Evolutionary conservation across 495 filamentous ascomycete genomes (phyloP).

Genomic region (Cladorrhinum samala): DNA sequence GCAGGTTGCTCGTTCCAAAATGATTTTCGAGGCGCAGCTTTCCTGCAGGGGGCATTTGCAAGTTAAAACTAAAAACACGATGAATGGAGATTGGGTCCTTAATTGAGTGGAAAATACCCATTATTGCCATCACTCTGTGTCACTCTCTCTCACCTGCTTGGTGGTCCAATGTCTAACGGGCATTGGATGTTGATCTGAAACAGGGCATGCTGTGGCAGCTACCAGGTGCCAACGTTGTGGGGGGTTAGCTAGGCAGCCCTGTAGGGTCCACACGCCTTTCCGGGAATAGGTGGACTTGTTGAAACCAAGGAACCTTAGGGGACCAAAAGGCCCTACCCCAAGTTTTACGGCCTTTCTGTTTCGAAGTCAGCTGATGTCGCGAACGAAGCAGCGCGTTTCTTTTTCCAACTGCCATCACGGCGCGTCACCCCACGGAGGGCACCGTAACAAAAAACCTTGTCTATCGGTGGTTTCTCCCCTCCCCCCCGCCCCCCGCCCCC

Average conservation of each 20-base stretch:
- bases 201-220: too few relatives aligned
- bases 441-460: neutral
- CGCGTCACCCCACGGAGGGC: slow-evolving; percentile 9
- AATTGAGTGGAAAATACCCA: too few relatives aligned
- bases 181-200: too few relatives aligned
- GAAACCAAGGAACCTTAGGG: neutral
- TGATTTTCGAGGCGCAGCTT: slow-evolving; percentile 5
- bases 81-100: too few relatives aligned
- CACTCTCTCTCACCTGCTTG: too few relatives aligned
- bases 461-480: too few relatives aligned
- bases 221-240: too few relatives aligned
- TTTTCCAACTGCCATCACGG: neutral
- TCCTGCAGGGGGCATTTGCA: neutral
- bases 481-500: too few relatives aligned
- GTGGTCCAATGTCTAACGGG: too few relatives aligned
- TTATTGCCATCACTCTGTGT: too few relatives aligned
- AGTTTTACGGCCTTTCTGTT: too few relatives aligned
- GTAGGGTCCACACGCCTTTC: neutral
- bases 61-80: neutral
- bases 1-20: slow-evolving; percentile 10
- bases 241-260: neutral
- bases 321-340: too few relatives aligned
- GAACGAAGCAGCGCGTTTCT: slow-evolving; percentile 5
- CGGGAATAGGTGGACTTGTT: neutral
- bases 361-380: neutral